phyloP scores from a whole-genome alignment of 2,329 filamentous ascomycete genomes.

The Aspergillus latus region DNA sequence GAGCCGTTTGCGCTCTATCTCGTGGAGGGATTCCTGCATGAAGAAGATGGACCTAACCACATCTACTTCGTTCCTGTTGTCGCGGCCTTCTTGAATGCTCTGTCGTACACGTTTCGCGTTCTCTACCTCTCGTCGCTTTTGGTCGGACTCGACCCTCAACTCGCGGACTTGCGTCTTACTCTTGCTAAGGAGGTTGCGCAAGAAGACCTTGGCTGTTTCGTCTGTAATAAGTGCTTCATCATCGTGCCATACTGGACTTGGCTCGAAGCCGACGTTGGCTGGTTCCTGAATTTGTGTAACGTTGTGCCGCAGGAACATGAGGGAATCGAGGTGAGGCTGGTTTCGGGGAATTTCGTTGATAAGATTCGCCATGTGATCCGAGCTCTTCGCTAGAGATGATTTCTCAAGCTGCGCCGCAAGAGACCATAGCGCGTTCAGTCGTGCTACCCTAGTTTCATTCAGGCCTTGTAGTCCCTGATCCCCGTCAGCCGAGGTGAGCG shows the following conservation, averaged over 20 bases:
- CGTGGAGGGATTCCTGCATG: slow-evolving; percentile 80
- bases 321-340: slow-evolving; percentile 82
- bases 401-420: slow-evolving; percentile 76
- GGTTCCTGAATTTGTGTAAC: slow-evolving; percentile 80
- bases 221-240: slow-evolving; percentile 83
- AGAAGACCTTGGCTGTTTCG: slow-evolving; percentile 81
- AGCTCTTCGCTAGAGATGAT: slow-evolving; percentile 73
- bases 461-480: slow-evolving; percentile 75
- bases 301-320: slow-evolving; percentile 98
- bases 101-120: slow-evolving; percentile 70
- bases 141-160: slow-evolving; percentile 77
- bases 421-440: slow-evolving; percentile 83
- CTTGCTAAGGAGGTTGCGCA: slow-evolving; percentile 88
- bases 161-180: slow-evolving; percentile 83
- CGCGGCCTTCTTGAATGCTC: slow-evolving; percentile 75
- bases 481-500: slow-evolving; percentile 9
- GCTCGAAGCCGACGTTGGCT: slow-evolving; percentile 79
- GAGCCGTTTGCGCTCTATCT: slow-evolving; percentile 77
- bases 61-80: slow-evolving; percentile 85
- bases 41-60: slow-evolving; percentile 80
- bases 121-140: slow-evolving; percentile 83
- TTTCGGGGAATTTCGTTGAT: slow-evolving; percentile 82
- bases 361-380: slow-evolving; percentile 69
- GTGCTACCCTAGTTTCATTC: slow-evolving; percentile 80
- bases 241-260: slow-evolving; percentile 96